These are phyloP conservation scores for Fusarium armeniacum DNA, from an alignment of 2,329 filamentous ascomycete genomes.

Conservation along the genomic window DNA sequence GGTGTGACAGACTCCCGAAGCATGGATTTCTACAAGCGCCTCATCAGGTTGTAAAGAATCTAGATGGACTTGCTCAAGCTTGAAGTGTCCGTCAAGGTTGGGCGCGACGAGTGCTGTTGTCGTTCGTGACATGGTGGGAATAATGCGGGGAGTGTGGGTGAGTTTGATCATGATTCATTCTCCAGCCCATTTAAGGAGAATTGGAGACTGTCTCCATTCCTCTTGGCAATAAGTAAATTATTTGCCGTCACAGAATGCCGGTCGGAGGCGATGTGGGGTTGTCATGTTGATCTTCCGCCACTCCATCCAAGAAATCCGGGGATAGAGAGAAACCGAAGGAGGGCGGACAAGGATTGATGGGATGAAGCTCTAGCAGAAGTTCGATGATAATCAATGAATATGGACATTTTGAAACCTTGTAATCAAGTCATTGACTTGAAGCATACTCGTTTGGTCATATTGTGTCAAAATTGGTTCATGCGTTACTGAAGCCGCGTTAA, in stretches of 20 bases:
- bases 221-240: background rate
- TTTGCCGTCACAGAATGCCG: slow-evolving; percentile 21
- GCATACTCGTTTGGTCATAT: slow-evolving; percentile 22
- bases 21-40: slow-evolving; percentile 28
- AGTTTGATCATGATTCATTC: too few species aligned
- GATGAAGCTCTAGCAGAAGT: accelerated
- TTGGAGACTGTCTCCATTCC: background rate
- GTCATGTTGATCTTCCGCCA: background rate
- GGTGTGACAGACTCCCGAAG: slow-evolving; percentile 33
- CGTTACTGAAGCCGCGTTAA: background rate
- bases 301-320: too few species aligned
- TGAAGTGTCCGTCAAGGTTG: slow-evolving; percentile 7
- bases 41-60: slow-evolving; percentile 20
- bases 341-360: background rate
- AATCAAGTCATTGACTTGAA: slow-evolving; percentile 19
- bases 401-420: slow-evolving; percentile 15
- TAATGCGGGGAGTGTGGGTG: background rate
- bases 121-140: slow-evolving; percentile 1
- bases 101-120: slow-evolving; percentile 24
- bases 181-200: background rate
- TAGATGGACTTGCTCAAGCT: slow-evolving; percentile 7
- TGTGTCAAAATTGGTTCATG: slow-evolving; percentile 4
- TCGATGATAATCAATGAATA: background rate
- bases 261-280: slow-evolving; percentile 22
- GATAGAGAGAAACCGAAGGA: too few species aligned